Base-by-base conservation (phyloP, 164 flowering plant genomes). In the Magnolia sinica region DNA sequence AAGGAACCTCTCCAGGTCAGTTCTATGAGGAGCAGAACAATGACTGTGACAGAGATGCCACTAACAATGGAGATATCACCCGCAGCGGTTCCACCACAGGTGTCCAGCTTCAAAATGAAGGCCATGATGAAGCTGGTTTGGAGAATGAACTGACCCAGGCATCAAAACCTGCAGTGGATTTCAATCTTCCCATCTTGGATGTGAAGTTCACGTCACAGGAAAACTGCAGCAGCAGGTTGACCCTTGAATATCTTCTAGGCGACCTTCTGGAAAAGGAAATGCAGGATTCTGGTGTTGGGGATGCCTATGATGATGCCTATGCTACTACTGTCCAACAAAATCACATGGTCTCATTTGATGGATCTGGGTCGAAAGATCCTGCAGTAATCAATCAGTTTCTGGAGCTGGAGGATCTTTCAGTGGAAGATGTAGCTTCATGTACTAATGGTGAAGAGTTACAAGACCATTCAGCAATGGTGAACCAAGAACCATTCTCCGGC, bases 201-300 rank as follows among this genome's bases (percentile, higher is more conserved):
- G 95, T 95, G 74, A 84, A 83, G 63, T 93, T 92, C 79, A 64
- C 51, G 23, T 73, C 85, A 8, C 74, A 72, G 20, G 85, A 78
- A 59, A 76, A 45, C 61, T 69, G 69, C 27, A 23, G 27, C 23
- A 0, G 68, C 13, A 75, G 7, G 20, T 70, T 74, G 71, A 64
- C 85, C 52, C 87, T 93, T 70, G 93, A 90, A 83, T 84, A 78
- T 67, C 95, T 91, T 76, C 73, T 87, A 45, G 50, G 64, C 20
- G 87, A 82, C 19, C 61, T 5, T 29, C 73, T 76, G 70, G 80
- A 81, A 10, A 64, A 70, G 4, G 52, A 68, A 20, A 9, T 49
- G 37, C 82, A 84, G 75, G 76, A 59, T 77, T 50, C 74, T 69
- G 71, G 23, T 20, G 50, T 13, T 14, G 16, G 18, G 61, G 61